Evolutionary conservation across 2,329 filamentous ascomycete species (phyloP), one percentile per base, ranked within the genome.

Genomic region (Cytospora piceae): DNA sequence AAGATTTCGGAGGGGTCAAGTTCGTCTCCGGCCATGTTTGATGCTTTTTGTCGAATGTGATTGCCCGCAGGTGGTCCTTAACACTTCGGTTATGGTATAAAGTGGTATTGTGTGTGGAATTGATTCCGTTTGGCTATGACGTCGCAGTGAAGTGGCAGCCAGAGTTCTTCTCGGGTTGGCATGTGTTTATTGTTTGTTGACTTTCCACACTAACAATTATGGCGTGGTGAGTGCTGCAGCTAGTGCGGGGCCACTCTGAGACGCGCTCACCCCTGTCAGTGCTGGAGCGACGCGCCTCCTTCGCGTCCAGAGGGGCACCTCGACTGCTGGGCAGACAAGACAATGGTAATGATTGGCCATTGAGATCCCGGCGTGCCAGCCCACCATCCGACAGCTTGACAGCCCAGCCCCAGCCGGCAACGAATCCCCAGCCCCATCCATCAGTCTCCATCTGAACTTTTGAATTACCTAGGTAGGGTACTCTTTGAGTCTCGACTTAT

Each of bases 1-100:
- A 79, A 81, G n/a, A 78, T 75, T 67, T 84, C 79, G 31, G 81
- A 83, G 69, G 80, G 76, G 66, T 82, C 77, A 54, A 74, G 74
- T 29, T 63, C 51, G 61, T 79, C 72, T 73, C 81, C 81, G 42
- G 79, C 75, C 81, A 84, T 84, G 67, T 65, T 65, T 71, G 70
- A 55, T 57, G 49, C 1, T 20, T 29, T 12, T 14, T 46, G 42
- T 14, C 15, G 20, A 29, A 12, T 17, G 52, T 22, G n/a, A n/a
- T n/a, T n/a, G n/a, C n/a, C n/a, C n/a, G n/a, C 8, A 15, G 12
- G 14, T 32, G 20, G 46, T 4, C n/a, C 27, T 46, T 15, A 20
- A 42, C 20, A n/a, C 27, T 31, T 58, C 39, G 12, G 11, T 1
- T 52, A 1, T n/a, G 17, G 11, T 52, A 46, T 53, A 12, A 20